Evolutionary conservation across 495 filamentous ascomycete genomes (phyloP).

Genomic region (Aspergillus bertholletiae): DNA sequence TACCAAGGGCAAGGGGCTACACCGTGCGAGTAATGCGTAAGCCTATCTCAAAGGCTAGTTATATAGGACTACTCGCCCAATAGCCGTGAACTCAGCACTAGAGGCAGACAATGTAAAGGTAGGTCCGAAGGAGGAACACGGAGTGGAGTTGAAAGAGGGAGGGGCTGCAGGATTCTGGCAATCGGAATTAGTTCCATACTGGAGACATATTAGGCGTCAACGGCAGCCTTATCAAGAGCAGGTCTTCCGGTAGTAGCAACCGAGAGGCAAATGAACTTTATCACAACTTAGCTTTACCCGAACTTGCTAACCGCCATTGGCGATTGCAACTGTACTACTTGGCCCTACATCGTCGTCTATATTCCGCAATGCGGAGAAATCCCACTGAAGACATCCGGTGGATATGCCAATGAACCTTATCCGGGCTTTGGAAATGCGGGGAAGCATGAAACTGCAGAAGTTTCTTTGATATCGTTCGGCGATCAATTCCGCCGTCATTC

Average conservation of each 20-base stretch:
- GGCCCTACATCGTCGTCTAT: too few species aligned
- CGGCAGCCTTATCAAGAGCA: neutral
- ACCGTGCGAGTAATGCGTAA: constrained; percentile 6
- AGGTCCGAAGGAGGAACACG: neutral
- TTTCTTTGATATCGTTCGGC: neutral
- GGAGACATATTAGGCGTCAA: neutral
- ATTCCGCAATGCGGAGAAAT: neutral
- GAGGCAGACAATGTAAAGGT: neutral
- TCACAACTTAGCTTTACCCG: too few species aligned
- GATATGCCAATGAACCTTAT: neutral
- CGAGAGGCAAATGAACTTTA: too few species aligned
- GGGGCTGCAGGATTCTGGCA: neutral
- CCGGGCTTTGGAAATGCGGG: neutral
- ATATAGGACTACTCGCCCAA: neutral
- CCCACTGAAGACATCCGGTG: neutral
- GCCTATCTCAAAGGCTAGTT: neutral
- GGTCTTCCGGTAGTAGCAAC: too few species aligned
- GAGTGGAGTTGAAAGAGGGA: neutral
- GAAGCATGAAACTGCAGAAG: too few species aligned
- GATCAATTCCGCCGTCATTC: constrained; percentile 2
- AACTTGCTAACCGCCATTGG: too few species aligned
- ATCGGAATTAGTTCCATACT: neutral
- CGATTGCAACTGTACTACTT: too few species aligned
- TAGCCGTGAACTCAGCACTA: neutral
- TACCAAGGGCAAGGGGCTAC: constrained; percentile 44